Percentiles rank a stretch among this genome's conserved stretches.
Conservation (phyloP, 345 rosid species). For the Aquilaria yunnanensis region DNA sequence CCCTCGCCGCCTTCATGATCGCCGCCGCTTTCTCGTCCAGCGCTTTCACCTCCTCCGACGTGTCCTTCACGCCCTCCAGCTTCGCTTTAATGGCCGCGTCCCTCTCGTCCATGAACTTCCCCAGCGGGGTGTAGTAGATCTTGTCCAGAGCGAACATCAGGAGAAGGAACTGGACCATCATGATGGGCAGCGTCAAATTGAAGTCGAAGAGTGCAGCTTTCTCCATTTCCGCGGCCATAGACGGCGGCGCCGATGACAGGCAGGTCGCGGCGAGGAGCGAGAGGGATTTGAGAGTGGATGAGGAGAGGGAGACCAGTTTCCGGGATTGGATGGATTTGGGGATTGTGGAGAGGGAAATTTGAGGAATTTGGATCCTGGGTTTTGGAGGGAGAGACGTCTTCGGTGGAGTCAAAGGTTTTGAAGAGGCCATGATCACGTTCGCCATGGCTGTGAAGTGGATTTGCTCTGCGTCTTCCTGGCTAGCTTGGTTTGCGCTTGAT, state of each 20-base stretch:
- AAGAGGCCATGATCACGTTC: conserved; percentile 70
- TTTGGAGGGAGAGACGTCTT: conserved; percentile 24
- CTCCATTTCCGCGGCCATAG: conserved; percentile 73
- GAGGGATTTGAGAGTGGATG: conserved; percentile 50
- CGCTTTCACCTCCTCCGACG: conserved; percentile 72
- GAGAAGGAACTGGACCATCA: conserved; percentile 68
- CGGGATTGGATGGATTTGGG: conserved; percentile 25
- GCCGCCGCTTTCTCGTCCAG: conserved; percentile 82
- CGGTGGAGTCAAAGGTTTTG: conserved; percentile 31
- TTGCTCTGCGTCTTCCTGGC: neutral
- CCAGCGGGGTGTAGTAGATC: conserved; percentile 71
- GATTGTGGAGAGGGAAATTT: conserved; percentile 26
- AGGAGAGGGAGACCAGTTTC: conserved; percentile 26
- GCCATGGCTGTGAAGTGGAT: conserved; percentile 44
- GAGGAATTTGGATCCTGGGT: conserved; percentile 32
- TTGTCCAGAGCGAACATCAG: conserved; percentile 90
- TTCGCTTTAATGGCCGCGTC: conserved; percentile 75
- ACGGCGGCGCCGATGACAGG: conserved; percentile 51
- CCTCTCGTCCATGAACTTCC: conserved; percentile 83
- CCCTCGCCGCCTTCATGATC: conserved; percentile 79
- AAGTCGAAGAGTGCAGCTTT: conserved; percentile 93
- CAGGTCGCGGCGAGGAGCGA: conserved; percentile 50
- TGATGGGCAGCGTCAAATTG: conserved; percentile 86
- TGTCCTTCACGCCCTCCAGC: conserved; percentile 74
- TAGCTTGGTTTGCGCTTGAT: conserved; percentile 10